These are phyloP conservation scores for Aspergillus caelatus DNA, from an alignment of 2,329 filamentous ascomycete genomes.

Conservation along the genomic window DNA sequence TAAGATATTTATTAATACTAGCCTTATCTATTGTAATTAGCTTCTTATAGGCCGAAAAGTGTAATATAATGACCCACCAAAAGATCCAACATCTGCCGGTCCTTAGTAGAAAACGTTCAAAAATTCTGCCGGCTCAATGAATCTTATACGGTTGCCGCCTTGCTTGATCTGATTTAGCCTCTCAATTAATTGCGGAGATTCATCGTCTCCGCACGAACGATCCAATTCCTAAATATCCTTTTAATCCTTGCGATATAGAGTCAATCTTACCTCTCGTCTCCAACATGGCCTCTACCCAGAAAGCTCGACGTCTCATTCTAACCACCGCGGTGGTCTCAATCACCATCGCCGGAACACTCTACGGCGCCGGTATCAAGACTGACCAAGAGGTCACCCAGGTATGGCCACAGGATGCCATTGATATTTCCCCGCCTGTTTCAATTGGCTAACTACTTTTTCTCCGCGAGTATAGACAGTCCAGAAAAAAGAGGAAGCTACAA, in stretches of 20 bases:
- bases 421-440: neutral
- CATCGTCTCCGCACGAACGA: neutral
- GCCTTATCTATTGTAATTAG: rapidly evolving
- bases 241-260: neutral
- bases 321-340: conserved; percentile 59
- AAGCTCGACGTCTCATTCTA: conserved; percentile 54
- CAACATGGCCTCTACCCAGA: conserved; percentile 28
- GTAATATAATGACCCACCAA: neutral
- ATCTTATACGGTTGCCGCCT: neutral
- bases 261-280: neutral
- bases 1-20: rapidly evolving
- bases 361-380: conserved; percentile 62
- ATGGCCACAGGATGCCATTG: conserved; percentile 16
- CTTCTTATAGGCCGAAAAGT: neutral
- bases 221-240: neutral
- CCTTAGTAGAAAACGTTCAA: neutral
- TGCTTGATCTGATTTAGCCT: neutral
- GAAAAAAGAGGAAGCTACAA: conserved; percentile 52
- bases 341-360: conserved; percentile 60
- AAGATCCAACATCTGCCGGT: neutral
- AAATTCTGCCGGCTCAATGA: neutral
- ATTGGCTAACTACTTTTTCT: neutral
- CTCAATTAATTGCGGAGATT: neutral
- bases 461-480: conserved; percentile 24
- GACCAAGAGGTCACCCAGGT: conserved; percentile 57